Conservation (phyloP, 1,284 basidiomycete genomes). For the Trametes polyzona region DNA sequence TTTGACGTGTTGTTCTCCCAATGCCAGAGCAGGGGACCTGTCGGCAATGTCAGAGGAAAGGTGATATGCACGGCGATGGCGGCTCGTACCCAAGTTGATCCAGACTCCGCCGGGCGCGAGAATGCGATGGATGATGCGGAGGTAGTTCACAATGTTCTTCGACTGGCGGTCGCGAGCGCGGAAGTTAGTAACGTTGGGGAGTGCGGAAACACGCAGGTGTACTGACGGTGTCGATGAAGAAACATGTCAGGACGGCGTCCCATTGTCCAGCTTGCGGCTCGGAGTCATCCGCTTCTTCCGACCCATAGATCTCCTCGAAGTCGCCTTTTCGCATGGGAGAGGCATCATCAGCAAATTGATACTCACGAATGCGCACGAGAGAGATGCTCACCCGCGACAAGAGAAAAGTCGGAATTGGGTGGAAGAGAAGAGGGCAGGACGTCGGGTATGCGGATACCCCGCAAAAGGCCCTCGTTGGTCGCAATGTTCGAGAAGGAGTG, state of each 20-base stretch:
- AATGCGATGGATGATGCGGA: conserved; percentile 80
- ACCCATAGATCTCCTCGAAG: conserved; percentile 90
- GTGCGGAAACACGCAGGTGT: neutral
- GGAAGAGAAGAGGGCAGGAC: conserved; percentile 79
- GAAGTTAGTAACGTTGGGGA: neutral
- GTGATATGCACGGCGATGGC: neutral
- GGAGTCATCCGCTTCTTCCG: conserved; percentile 44
- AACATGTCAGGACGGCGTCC: conserved; percentile 93
- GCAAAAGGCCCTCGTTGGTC: conserved; percentile 64
- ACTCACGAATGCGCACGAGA: neutral
- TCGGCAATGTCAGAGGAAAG: neutral
- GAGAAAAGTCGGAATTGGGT: conserved; percentile 52
- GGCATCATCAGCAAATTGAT: no score
- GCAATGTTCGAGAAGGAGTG: conserved; percentile 88
- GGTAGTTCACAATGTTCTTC: conserved; percentile 90
- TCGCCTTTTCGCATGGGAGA: conserved; percentile 57
- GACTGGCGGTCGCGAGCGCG: conserved; percentile 54
- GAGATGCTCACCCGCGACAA: conserved; percentile 75
- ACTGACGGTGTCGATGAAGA: conserved; percentile 93
- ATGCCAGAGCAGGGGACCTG: conserved; percentile 95
- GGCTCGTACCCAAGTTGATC: conserved; percentile 82
- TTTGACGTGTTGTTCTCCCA: conserved; percentile 86
- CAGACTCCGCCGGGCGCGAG: conserved; percentile 85
- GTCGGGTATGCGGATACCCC: conserved; percentile 78
- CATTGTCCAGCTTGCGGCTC: conserved; percentile 78